phyloP scores from a whole-genome alignment of 257 asterid species.

The Capsicum pubescens region DNA sequence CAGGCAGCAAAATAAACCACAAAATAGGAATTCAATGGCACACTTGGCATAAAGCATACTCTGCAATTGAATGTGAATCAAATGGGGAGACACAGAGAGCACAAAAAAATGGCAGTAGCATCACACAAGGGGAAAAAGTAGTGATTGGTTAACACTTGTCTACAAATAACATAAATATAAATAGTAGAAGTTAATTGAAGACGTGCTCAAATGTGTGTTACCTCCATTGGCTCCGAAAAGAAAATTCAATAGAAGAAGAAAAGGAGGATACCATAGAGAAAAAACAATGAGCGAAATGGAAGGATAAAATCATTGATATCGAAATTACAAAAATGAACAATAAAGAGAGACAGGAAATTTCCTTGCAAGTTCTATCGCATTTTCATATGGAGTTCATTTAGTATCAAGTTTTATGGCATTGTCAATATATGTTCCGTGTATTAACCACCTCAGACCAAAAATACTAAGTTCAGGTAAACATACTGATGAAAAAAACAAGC shows the following conservation, averaged over 20 bases:
- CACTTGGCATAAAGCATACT: background rate
- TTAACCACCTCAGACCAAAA: background rate
- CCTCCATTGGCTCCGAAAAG: background rate
- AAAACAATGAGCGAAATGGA: background rate
- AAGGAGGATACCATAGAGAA: background rate
- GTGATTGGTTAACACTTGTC: background rate
- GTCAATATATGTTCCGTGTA: background rate
- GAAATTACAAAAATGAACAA: background rate
- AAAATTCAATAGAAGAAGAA: background rate
- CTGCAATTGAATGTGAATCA: background rate
- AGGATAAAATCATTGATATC: background rate
- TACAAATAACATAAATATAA: background rate
- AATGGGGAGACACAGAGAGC: background rate
- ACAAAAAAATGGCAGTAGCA: background rate
- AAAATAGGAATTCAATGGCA: background rate
- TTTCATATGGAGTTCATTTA: background rate
- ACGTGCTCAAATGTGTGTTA: background rate
- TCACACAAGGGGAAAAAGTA: background rate
- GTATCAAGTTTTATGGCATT: constrained; percentile 11
- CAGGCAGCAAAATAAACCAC: background rate
- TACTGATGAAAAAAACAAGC: background rate
- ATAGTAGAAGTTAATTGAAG: background rate
- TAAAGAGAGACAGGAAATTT: background rate
- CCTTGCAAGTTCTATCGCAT: background rate
- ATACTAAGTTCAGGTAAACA: background rate